Evolutionary conservation across 2,329 filamentous ascomycete species (phyloP).

Genomic region (Trichoderma atroviride): DNA sequence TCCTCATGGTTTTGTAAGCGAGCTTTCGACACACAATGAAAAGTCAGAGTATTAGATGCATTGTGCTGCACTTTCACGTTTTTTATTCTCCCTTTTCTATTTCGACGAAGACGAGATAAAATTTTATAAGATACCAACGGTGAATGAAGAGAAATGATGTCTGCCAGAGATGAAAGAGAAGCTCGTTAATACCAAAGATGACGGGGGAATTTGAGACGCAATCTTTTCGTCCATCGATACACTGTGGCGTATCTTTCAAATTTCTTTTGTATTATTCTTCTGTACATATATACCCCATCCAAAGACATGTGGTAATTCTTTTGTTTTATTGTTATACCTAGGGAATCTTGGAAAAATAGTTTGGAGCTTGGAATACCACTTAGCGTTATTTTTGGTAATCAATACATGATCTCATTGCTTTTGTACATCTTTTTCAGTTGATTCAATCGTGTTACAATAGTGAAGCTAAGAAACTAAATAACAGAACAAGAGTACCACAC

Average conservation of each 20-base stretch:
- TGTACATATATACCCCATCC: constrained; percentile 18
- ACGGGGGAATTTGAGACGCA: not conserved
- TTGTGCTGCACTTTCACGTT: not conserved
- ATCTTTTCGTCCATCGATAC: not conserved
- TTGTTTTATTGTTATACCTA: not conserved
- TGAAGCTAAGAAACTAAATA: not conserved
- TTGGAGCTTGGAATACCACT: constrained; percentile 21
- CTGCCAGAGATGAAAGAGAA: not conserved
- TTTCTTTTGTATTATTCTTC: constrained; percentile 5
- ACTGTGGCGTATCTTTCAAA: not conserved
- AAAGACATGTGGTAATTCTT: constrained; percentile 3
- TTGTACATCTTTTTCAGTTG: not conserved
- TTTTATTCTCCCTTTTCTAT: not conserved
- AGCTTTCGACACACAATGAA: constrained; percentile 53
- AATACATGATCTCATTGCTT: not conserved
- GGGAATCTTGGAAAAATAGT: constrained; percentile 14
- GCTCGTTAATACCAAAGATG: not conserved
- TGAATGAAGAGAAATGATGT: not conserved
- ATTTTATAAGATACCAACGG: not conserved
- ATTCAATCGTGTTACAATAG: not conserved
- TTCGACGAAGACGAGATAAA: not conserved
- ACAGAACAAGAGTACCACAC: not conserved
- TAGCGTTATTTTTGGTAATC: constrained; percentile 4
- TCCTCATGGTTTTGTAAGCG: constrained; percentile 47
- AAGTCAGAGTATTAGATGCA: constrained; percentile 45